Conservation (phyloP, 1,284 basidiomycete genomes). For the Moesziomyces antarcticus region DNA sequence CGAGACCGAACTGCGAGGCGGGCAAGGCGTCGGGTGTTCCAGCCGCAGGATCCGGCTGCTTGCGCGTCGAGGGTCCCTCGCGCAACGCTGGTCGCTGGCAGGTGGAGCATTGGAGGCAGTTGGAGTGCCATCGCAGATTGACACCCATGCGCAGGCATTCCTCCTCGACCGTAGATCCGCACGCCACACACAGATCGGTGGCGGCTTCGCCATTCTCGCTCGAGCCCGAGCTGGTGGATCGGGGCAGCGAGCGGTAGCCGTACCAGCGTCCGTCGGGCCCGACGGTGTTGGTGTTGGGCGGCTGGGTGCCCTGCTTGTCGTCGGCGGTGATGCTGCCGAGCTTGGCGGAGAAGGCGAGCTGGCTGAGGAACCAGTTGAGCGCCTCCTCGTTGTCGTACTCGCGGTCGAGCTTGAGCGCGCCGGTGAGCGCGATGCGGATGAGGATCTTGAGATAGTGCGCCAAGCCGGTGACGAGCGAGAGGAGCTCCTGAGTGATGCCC, state of each 20-base stretch:
- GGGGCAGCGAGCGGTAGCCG: conserved; percentile 62
- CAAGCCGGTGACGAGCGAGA: conserved; percentile 96
- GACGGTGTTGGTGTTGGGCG: conserved; percentile 37
- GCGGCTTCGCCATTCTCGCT: conserved; percentile 66
- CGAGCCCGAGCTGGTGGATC: conserved; percentile 49
- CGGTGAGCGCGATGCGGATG: conserved; percentile 96
- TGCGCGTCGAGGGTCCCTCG: conserved; percentile 33
- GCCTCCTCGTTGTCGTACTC: conserved; percentile 85
- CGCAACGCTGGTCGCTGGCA: conserved; percentile 72
- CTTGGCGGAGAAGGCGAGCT: conserved; percentile 84
- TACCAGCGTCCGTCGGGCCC: conserved; percentile 55
- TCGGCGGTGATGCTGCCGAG: conserved; percentile 38
- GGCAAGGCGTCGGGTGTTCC: conserved; percentile 46
- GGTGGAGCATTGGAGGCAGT: conserved; percentile 83
- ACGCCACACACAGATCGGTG: conserved; percentile 88
- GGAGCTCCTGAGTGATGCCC: conserved; percentile 95
- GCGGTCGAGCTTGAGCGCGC: conserved; percentile 91
- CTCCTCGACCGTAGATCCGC: conserved; percentile 91
- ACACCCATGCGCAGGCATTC: conserved; percentile 93
- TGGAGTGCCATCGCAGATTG: conserved; percentile 94
- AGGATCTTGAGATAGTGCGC: conserved; percentile 99
- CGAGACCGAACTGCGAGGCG: conserved; percentile 55
- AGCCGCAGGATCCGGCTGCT: conserved; percentile 31
- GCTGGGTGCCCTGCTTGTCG: conserved; percentile 54
- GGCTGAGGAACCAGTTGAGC: conserved; percentile 88